Percentiles rank a stretch among this genome's conserved stretches.
Conservation (phyloP, 495 filamentous ascomycete species). For the Lichenothelia convexa region DNA sequence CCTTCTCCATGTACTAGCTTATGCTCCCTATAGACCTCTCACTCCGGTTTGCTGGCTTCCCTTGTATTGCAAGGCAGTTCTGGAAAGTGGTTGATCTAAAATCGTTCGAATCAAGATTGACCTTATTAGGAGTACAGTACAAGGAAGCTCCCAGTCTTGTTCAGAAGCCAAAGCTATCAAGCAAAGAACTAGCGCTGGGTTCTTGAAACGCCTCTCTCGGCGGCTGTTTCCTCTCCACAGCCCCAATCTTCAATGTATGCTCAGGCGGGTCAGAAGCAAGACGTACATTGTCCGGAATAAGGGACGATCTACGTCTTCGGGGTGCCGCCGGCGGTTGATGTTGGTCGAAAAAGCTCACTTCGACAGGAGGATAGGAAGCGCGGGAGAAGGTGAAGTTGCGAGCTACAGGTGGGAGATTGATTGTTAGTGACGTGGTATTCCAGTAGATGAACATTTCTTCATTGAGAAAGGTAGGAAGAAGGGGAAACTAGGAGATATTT, state of each 20-base stretch:
- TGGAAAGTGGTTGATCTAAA: too few species aligned
- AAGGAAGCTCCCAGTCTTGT: too few species aligned
- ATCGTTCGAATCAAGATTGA: too few species aligned
- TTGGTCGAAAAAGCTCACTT: slow-evolving; percentile 63
- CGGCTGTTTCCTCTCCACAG: slow-evolving; percentile 28
- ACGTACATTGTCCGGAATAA: slow-evolving; percentile 1
- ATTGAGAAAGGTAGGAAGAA: too few species aligned
- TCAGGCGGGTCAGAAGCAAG: slow-evolving; percentile 11
- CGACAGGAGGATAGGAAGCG: slow-evolving; percentile 49
- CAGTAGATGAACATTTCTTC: too few species aligned
- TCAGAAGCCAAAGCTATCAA: slow-evolving; percentile 26
- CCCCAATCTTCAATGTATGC: slow-evolving; percentile 28
- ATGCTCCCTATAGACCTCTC: too few species aligned
- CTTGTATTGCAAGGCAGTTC: too few species aligned
- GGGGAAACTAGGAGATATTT: too few species aligned
- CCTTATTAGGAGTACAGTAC: too few species aligned
- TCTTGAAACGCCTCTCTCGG: slow-evolving; percentile 76
- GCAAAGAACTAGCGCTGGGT: slow-evolving; percentile 56
- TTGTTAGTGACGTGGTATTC: slow-evolving; percentile 4
- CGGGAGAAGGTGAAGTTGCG: slow-evolving; percentile 31
- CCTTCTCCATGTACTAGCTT: too few species aligned
- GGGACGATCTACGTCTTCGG: neutral
- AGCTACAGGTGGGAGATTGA: slow-evolving; percentile 7
- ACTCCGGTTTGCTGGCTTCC: too few species aligned
- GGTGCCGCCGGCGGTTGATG: slow-evolving; percentile 35